phyloP scores from a whole-genome alignment of 2,329 filamentous ascomycete genomes.

The Claviceps capensis region DNA sequence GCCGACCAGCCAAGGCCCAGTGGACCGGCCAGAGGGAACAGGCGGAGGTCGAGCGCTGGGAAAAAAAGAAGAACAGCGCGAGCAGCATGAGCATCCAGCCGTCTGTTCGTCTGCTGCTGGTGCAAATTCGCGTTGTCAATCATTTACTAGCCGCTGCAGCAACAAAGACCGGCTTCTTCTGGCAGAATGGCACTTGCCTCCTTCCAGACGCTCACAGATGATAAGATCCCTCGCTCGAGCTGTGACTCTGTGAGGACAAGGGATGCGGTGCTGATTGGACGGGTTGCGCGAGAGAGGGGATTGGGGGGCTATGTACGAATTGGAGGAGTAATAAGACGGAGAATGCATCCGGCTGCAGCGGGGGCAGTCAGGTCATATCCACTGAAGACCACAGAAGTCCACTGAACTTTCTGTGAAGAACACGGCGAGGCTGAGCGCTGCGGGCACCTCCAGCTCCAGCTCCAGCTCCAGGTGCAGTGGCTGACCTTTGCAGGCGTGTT shows the following conservation, averaged over 20 bases:
- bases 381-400: not conserved
- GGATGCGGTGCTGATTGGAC: conserved; percentile 5
- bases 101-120: not conserved
- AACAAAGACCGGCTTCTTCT: not conserved
- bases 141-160: not conserved
- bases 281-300: not conserved
- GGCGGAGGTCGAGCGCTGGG: not conserved
- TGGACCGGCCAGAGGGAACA: not conserved
- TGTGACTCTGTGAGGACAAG: not conserved
- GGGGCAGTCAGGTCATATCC: not conserved
- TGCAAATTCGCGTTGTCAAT: not conserved
- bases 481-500: not conserved
- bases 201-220: not conserved
- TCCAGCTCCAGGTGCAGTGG: not conserved
- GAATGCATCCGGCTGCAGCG: not conserved
- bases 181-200: not conserved
- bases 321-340: not conserved
- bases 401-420: too few relatives aligned
- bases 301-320: not conserved
- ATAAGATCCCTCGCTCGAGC: not conserved
- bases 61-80: not conserved
- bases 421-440: not conserved
- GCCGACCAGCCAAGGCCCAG: not conserved
- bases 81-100: not conserved
- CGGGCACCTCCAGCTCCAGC: not conserved